Base-by-base conservation (phyloP, 1,284 basidiomycete species). In the Marasmius tenuissimus region DNA sequence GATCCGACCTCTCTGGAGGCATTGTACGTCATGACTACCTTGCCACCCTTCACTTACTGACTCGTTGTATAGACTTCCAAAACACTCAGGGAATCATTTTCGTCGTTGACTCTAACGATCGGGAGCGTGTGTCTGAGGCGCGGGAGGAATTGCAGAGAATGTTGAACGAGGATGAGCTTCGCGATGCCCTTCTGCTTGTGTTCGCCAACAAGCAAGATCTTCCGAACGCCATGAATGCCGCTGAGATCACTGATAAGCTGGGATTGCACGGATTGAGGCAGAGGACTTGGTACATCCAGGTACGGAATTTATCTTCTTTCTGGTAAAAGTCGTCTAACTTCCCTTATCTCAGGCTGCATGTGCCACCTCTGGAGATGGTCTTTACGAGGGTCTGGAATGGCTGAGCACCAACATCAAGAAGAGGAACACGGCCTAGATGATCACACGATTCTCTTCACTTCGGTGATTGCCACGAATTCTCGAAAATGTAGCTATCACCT, bases 71-170 rank as follows among this genome's bases (percentile, higher is more conserved):
- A 97, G 97, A 99, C 85, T 99, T 98, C 94, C 97, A 99, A 82
- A 99, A 99, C 85, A 99, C 97, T 54, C 97, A 99, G 82, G 97
- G 97, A 70, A 98, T 99, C 82, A 99, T 99, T 76, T 99, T 99
- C 78, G 97, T 99, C 61, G 96, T 99, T 68, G 97, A 99, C 80
- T 99, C 97, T 61, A 99, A 99, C 80, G 97, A 99, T 84, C 86
- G 97, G 80, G 97, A 99, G 81, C 97, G 97, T 93, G 93, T 99
- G 66, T 92, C 94, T 58, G 97, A 99, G 82, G 97, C 97, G 58
- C 92, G 97, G 66, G 97, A 99, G 83, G 97, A 99, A 81, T 88
- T 99, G 63, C 97, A 99, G 80, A 92, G 97, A 74, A 99, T 99
- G 96, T 83, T 99, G 78, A 98, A 98, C 80, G 97, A 99, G 80